phyloP scores from a whole-genome alignment of 1,284 basidiomycete genomes.

The Blastosporella zonata region DNA sequence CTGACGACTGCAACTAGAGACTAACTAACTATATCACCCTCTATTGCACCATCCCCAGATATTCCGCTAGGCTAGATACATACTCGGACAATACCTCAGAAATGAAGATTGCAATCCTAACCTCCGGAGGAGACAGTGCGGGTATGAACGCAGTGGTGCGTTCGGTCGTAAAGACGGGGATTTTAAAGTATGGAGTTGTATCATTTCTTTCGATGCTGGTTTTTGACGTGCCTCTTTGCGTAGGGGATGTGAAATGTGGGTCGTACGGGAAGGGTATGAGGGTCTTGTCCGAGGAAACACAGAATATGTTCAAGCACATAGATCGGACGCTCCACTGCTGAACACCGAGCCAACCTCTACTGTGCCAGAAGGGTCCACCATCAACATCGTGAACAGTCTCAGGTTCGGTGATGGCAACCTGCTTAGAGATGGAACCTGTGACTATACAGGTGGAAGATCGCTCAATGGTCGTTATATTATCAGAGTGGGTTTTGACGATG shows the following conservation, averaged over 20 bases:
- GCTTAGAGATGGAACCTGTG: slow-evolving; percentile 88
- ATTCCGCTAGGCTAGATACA: background rate
- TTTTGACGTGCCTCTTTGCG: slow-evolving; percentile 11
- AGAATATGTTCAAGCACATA: slow-evolving; percentile 29
- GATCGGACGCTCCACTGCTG: slow-evolving; percentile 11
- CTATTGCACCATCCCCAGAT: too few species aligned
- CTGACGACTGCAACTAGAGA: too few species aligned
- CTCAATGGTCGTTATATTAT: slow-evolving; percentile 94
- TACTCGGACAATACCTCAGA: background rate
- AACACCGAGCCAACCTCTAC: background rate
- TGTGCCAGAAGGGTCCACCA: slow-evolving; percentile 29
- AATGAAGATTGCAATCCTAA: slow-evolving; percentile 91
- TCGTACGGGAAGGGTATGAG: slow-evolving; percentile 97
- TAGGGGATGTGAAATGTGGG: slow-evolving; percentile 90
- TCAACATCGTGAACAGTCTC: slow-evolving; percentile 61
- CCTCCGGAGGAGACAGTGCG: slow-evolving; percentile 95
- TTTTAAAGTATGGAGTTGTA: slow-evolving; percentile 66
- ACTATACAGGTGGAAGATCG: slow-evolving; percentile 63
- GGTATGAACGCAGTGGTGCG: slow-evolving; percentile 97
- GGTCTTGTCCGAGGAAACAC: slow-evolving; percentile 80
- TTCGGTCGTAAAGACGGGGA: slow-evolving; percentile 85
- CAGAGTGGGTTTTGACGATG: slow-evolving; percentile 97
- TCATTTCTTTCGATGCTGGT: slow-evolving; percentile 8
- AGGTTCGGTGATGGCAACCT: slow-evolving; percentile 91
- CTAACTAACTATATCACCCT: too few species aligned